Evolutionary conservation across 305 asterid species (phyloP).

Genomic region (Ruellia speciosa): DNA sequence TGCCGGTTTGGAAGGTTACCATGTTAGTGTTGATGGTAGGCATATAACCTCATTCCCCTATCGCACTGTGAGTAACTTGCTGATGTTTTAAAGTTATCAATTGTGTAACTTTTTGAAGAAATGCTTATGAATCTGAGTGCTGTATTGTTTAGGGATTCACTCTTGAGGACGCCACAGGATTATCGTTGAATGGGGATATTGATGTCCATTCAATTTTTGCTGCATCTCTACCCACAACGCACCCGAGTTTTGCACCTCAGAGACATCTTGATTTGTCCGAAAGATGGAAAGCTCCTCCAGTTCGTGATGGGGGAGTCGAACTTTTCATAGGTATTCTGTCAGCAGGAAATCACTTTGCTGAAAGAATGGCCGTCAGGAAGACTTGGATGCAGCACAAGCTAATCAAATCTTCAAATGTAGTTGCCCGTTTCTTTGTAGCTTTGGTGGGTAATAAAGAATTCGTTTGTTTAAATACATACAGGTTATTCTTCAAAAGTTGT

Average conservation of each 20-base stretch:
- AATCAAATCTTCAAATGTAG: constrained; percentile 52
- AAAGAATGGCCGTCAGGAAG: constrained; percentile 68
- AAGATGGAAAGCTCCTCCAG: constrained; percentile 67
- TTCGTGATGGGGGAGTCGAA: constrained; percentile 42
- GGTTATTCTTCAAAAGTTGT: neutral
- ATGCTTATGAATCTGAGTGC: constrained; percentile 16
- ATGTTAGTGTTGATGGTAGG: constrained; percentile 68
- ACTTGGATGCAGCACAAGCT: constrained; percentile 80
- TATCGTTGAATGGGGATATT: constrained; percentile 54
- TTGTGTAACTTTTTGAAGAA: constrained; percentile 4
- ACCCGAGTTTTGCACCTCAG: constrained; percentile 74
- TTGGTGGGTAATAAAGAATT: constrained; percentile 37
- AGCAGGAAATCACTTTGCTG: constrained; percentile 80
- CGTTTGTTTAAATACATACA: constrained; percentile 4
- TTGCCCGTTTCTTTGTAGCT: constrained; percentile 76
- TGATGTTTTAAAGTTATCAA: neutral
- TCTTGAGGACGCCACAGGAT: constrained; percentile 81
- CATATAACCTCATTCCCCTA: constrained; percentile 77
- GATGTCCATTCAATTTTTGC: constrained; percentile 61
- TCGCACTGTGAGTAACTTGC: constrained; percentile 51
- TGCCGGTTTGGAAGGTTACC: constrained; percentile 82
- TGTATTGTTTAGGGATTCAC: constrained; percentile 53
- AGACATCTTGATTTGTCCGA: constrained; percentile 62
- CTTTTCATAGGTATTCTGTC: constrained; percentile 74
- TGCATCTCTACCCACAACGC: constrained; percentile 63